Percentiles rank a stretch among this genome's conserved stretches.
Evolutionary conservation across 2,329 filamentous ascomycete genomes (phyloP).

Genomic region (Ramularia endophylla): DNA sequence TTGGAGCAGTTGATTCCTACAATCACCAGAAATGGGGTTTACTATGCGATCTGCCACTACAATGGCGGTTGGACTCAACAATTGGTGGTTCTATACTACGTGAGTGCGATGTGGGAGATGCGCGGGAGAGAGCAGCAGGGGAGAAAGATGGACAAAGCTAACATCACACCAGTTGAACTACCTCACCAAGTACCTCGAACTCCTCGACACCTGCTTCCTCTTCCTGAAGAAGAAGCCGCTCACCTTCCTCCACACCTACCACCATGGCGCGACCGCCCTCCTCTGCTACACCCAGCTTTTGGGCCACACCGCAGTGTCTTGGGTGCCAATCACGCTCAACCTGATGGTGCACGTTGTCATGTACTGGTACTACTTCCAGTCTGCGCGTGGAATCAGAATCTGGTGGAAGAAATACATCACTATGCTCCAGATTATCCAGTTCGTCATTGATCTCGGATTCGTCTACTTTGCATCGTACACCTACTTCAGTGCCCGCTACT

Average conservation of each 20-base stretch:
- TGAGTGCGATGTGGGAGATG: slow-evolving; percentile 45
- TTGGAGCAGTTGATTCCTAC: slow-evolving; percentile 86
- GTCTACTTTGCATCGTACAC: slow-evolving; percentile 99
- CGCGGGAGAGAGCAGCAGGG: neutral
- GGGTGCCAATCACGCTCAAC: slow-evolving; percentile 91
- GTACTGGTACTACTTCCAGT: slow-evolving; percentile 99
- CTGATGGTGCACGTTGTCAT: slow-evolving; percentile 93
- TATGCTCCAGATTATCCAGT: slow-evolving; percentile 93
- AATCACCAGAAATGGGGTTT: slow-evolving; percentile 72
- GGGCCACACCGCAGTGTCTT: slow-evolving; percentile 86
- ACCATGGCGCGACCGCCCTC: slow-evolving; percentile 93
- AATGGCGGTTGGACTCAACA: slow-evolving; percentile 90
- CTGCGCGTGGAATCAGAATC: slow-evolving; percentile 86
- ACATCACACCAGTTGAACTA: slow-evolving; percentile 72
- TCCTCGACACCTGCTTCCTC: slow-evolving; percentile 92
- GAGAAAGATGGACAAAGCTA: neutral
- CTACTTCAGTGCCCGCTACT: slow-evolving; percentile 93
- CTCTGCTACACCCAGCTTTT: slow-evolving; percentile 98
- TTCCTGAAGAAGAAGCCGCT: slow-evolving; percentile 99
- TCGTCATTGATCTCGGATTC: slow-evolving; percentile 94
- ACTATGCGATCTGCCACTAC: slow-evolving; percentile 76
- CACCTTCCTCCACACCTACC: slow-evolving; percentile 98
- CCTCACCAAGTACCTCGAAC: slow-evolving; percentile 94
- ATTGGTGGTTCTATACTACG: slow-evolving; percentile 93
- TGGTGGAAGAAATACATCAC: slow-evolving; percentile 99